Base-by-base conservation (phyloP, 2,329 filamentous ascomycete genomes). In the Monilinia fructicola region DNA sequence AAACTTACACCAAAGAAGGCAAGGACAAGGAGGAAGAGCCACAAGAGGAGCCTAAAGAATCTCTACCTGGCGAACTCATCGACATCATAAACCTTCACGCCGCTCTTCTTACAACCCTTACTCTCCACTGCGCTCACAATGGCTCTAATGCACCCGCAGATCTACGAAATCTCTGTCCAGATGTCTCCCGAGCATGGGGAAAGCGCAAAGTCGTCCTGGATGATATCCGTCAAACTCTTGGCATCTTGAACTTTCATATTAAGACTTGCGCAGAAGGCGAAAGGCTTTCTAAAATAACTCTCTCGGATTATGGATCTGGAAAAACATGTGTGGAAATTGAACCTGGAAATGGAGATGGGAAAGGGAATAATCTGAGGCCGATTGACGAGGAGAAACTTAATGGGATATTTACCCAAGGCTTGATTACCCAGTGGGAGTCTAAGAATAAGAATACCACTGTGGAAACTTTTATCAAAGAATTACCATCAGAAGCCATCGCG, bases 61-160 rank as follows among this genome's bases (percentile, higher is more conserved):
- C 28, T 61, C 66, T 88, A 6, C 85, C 84, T 14, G 75, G 74
- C 23, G 85, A 86, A 71, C 78, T 87, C 52, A 76, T 81, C 67
- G 85, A 90, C 59, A 79, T 92, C 21, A 78, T 90, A 61, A 79
- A 84, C 66, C 80, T 93, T 35, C 86, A 92, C 76, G 81, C 81
- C 52, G 83, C 87, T 14, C 90, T 93, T 71, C 80, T 91, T 67
- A 87, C 88, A 73, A 87, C 89, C 0, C 79, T 92, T 31, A 84
- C 85, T 0, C 78, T 93, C 12, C 89, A 92, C 73, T 84, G 87
- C 68, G 88, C 88, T 1, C 90, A 93, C 77, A 86, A 89, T 76
- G 87, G 88, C 67, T 79, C 80, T 40, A 80, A 82, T 56, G 81
- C 85, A 0, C 87, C 90, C 0, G 84, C 87, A 31, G 88, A 92